phyloP scores from a whole-genome alignment of 805 yeast species.

The Candida tammaniensis region DNA sequence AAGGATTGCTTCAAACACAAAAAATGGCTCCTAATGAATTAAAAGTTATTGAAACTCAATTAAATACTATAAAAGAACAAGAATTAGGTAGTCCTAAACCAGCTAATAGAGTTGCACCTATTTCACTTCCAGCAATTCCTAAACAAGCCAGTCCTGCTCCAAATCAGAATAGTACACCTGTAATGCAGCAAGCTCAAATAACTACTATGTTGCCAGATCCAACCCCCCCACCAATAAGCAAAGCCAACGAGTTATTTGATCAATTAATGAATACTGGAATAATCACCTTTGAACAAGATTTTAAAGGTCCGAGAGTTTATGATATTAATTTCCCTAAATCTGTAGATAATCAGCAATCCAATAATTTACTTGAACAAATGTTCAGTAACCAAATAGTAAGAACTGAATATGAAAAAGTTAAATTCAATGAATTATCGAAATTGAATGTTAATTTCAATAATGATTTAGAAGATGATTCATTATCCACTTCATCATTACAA shows the following conservation, averaged over 20 bases:
- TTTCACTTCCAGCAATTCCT: slow-evolving; percentile 8
- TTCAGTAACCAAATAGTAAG: slow-evolving; percentile 13
- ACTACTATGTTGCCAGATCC: slow-evolving; percentile 1
- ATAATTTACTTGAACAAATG: slow-evolving; percentile 9
- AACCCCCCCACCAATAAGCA: slow-evolving; percentile 1
- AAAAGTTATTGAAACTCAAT: slow-evolving; percentile 34
- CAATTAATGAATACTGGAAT: slow-evolving; percentile 36
- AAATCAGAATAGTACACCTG: background rate
- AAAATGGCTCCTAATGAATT: slow-evolving; percentile 25
- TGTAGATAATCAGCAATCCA: slow-evolving; percentile 6
- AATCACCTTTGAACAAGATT: slow-evolving; percentile 38
- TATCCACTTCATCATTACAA: slow-evolving; percentile 21
- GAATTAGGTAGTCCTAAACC: slow-evolving; percentile 15
- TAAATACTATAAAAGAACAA: slow-evolving; percentile 37
- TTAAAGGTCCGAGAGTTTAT: slow-evolving; percentile 14
- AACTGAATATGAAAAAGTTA: slow-evolving; percentile 34
- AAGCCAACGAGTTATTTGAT: slow-evolving; percentile 31
- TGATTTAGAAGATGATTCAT: slow-evolving; percentile 1
- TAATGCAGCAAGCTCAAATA: background rate
- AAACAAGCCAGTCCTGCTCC: slow-evolving; percentile 1
- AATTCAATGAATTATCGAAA: slow-evolving; percentile 28
- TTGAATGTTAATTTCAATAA: slow-evolving; percentile 7
- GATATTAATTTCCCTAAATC: slow-evolving; percentile 14
- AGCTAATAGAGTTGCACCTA: slow-evolving; percentile 6
- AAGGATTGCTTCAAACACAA: slow-evolving; percentile 36